Conservation (phyloP, 2,329 filamentous ascomycete genomes). For the Aspergillus proliferans region DNA sequence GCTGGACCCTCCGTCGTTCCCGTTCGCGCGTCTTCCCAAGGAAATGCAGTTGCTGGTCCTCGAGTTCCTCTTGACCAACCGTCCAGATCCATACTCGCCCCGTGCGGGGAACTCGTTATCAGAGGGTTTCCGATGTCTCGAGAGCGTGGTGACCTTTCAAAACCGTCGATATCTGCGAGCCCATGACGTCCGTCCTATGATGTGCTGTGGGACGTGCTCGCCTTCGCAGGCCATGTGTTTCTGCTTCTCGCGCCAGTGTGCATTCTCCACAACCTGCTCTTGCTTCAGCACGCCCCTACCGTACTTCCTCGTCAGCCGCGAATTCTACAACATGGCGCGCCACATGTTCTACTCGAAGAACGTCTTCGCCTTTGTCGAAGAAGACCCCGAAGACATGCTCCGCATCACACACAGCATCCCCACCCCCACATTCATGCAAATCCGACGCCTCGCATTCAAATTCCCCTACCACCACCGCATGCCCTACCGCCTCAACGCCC, state of each 20-base stretch:
- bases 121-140: conserved; percentile 1
- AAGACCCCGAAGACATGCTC: conserved; percentile 18
- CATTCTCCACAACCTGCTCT: conserved; percentile 18
- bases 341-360: conserved; percentile 17
- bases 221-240: conserved; percentile 15
- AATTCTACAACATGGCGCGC: conserved; percentile 16
- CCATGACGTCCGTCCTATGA: conserved; percentile 3
- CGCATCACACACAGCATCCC: conserved; percentile 13
- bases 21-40: conserved; percentile 18
- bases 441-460: conserved; percentile 16
- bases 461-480: conserved; percentile 11
- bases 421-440: conserved; percentile 12
- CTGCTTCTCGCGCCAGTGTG: conserved; percentile 14
- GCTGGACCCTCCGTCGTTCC: conserved; percentile 10
- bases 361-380: conserved; percentile 16
- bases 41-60: conserved; percentile 23
- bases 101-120: background rate
- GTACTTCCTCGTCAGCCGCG: conserved; percentile 20
- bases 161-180: conserved; percentile 9
- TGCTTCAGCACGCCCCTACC: conserved; percentile 17
- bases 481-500: background rate
- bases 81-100: conserved; percentile 10
- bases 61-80: conserved; percentile 11
- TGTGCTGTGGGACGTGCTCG: conserved; percentile 20
- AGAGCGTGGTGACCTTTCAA: conserved; percentile 10